phyloP scores from a whole-genome alignment of 208 protist genomes.

The Wallacemonas sp. region DNA sequence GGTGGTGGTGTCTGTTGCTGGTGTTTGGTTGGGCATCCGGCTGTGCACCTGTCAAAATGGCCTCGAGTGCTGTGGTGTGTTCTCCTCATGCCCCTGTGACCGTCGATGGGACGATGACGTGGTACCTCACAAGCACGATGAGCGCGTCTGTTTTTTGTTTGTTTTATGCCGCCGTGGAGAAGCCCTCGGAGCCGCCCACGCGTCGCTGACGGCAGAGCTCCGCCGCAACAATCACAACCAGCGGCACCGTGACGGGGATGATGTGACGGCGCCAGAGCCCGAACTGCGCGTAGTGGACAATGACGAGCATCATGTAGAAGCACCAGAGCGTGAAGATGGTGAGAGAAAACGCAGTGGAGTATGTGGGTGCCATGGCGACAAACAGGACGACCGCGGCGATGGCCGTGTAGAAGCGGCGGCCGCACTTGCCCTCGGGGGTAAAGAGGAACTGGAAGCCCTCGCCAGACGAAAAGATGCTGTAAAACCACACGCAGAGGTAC shows the following conservation, averaged over 20 bases:
- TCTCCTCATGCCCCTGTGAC: no score
- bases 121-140: no score
- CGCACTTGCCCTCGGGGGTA: constrained; percentile 9
- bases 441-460: constrained; percentile 62
- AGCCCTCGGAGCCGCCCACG: no score
- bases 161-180: no score
- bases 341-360: constrained; percentile 21
- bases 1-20: no score
- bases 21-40: no score
- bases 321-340: constrained; percentile 73
- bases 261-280: constrained; percentile 72
- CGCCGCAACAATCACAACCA: constrained; percentile 39
- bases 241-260: constrained; percentile 69
- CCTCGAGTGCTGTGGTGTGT: no score
- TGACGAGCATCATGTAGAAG: constrained; percentile 82
- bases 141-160: no score
- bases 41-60: no score
- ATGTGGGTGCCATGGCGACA: constrained; percentile 10
- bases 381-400: constrained; percentile 7
- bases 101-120: no score
- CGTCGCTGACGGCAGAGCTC: constrained; percentile 24
- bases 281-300: constrained; percentile 68
- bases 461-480: constrained; percentile 83
- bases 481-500: constrained; percentile 84
- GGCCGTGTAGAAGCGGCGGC: constrained; percentile 14